These are phyloP conservation scores for Mycena polygramma DNA, from an alignment of 768 basidiomycete species.

Conservation along the genomic window DNA sequence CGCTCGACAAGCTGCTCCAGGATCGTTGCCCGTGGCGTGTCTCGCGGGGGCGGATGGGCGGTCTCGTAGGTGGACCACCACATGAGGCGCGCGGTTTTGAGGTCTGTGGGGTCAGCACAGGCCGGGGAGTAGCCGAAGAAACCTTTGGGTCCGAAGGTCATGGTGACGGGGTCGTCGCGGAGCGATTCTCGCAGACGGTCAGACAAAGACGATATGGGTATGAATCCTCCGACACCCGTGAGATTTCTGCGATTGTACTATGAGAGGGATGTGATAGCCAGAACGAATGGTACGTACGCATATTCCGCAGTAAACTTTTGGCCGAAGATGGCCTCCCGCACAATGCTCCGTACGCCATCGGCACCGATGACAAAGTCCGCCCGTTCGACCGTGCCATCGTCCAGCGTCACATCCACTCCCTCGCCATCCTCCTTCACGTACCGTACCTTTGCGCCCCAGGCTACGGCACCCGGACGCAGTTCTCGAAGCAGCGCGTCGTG, in stretches of 20 bases:
- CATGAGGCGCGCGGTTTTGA: slow-evolving; percentile 41
- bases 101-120: slow-evolving; percentile 12
- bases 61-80: slow-evolving; percentile 60
- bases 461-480: slow-evolving; percentile 44
- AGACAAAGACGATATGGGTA: slow-evolving; percentile 48
- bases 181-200: slow-evolving; percentile 44
- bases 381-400: slow-evolving; percentile 48
- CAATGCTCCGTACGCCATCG: slow-evolving; percentile 53
- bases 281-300: slow-evolving; percentile 40
- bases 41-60: slow-evolving; percentile 42
- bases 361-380: slow-evolving; percentile 57
- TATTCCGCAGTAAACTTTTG: slow-evolving; percentile 44
- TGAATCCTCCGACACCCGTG: slow-evolving; percentile 55
- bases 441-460: slow-evolving; percentile 48
- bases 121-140: slow-evolving; percentile 52
- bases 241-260: slow-evolving; percentile 43
- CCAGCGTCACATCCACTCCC: slow-evolving; percentile 45
- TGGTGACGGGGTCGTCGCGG: slow-evolving; percentile 46
- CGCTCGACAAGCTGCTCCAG: slow-evolving; percentile 47
- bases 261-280: not conserved
- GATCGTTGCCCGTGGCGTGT: slow-evolving; percentile 41
- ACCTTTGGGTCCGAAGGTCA: slow-evolving; percentile 55
- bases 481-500: slow-evolving; percentile 51
- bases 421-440: slow-evolving; percentile 44
- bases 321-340: slow-evolving; percentile 49